These are phyloP conservation scores for Triglochin maritima DNA, from an alignment of 106 monocot genomes.

Conservation along the genomic window DNA sequence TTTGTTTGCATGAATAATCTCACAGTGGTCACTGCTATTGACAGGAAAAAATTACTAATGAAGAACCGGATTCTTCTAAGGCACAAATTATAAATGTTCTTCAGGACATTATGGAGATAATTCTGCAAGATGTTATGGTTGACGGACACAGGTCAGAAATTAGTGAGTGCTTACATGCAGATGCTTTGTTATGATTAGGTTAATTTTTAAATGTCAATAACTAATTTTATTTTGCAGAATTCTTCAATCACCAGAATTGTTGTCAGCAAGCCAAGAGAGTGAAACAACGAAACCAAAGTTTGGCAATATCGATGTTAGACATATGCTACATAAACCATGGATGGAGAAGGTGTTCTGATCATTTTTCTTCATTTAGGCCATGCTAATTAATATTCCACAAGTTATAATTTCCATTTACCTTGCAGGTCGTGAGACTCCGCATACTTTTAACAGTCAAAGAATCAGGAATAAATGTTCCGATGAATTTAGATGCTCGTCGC, in stretches of 20 bases:
- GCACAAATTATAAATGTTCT: slow-evolving; percentile 78
- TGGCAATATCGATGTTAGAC: slow-evolving; percentile 50
- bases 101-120: slow-evolving; percentile 94
- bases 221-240: slow-evolving; percentile 15
- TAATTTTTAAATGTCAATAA: too few relatives aligned
- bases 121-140: slow-evolving; percentile 76
- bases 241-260: slow-evolving; percentile 17
- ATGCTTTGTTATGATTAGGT: too few relatives aligned
- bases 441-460: slow-evolving; percentile 77
- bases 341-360: slow-evolving; percentile 59
- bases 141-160: slow-evolving; percentile 34
- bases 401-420: slow-evolving; percentile 4
- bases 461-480: slow-evolving; percentile 90
- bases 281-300: slow-evolving; percentile 34
- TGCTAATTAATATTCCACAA: not conserved
- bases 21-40: not conserved
- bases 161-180: not conserved
- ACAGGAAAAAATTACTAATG: slow-evolving; percentile 36
- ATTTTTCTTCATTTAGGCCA: slow-evolving; percentile 3
- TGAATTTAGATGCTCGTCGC: slow-evolving; percentile 82
- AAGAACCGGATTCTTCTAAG: slow-evolving; percentile 39
- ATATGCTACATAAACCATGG: slow-evolving; percentile 41
- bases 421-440: slow-evolving; percentile 70
- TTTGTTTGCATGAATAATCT: not conserved
- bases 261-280: slow-evolving; percentile 6